A percentile compares a stretch with the other conserved stretches of the same genome.
These are phyloP conservation scores for Angophora floribunda DNA, from an alignment of 345 rosid genomes.

Conservation along the genomic window DNA sequence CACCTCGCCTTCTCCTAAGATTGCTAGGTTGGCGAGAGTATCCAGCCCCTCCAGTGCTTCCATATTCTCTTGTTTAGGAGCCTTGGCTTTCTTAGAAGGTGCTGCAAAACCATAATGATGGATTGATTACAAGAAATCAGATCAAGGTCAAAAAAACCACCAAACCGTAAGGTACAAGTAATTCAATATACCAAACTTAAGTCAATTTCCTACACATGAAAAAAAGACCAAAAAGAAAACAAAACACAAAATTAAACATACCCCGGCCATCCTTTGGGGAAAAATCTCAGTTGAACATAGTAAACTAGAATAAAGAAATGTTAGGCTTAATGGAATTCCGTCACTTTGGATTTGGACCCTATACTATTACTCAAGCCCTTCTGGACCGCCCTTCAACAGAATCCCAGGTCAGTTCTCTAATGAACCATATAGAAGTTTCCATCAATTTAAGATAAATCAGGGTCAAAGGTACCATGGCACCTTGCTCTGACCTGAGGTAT, in stretches of 20 bases:
- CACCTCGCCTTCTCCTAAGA: constrained; percentile 47
- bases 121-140: constrained; percentile 1
- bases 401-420: not conserved
- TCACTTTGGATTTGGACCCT: not conserved
- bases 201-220: not conserved
- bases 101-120: constrained; percentile 13
- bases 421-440: not conserved
- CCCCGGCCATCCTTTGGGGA: not conserved
- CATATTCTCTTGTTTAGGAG: constrained; percentile 30
- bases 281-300: not conserved
- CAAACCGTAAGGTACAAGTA: not conserved
- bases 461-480: not conserved
- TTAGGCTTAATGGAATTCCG: not conserved
- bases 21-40: constrained; percentile 58
- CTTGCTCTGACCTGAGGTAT: not conserved
- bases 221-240: too few species aligned
- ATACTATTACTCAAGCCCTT: not conserved
- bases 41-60: constrained; percentile 60
- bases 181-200: not conserved
- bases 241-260: not conserved
- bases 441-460: not conserved
- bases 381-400: not conserved
- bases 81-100: constrained; percentile 42
- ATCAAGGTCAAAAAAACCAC: not conserved
- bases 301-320: not conserved